Evolutionary conservation across 2,329 filamentous ascomycete genomes (phyloP), one percentile per base, ranked within the genome.

Genomic region (Madurella fahalii): DNA sequence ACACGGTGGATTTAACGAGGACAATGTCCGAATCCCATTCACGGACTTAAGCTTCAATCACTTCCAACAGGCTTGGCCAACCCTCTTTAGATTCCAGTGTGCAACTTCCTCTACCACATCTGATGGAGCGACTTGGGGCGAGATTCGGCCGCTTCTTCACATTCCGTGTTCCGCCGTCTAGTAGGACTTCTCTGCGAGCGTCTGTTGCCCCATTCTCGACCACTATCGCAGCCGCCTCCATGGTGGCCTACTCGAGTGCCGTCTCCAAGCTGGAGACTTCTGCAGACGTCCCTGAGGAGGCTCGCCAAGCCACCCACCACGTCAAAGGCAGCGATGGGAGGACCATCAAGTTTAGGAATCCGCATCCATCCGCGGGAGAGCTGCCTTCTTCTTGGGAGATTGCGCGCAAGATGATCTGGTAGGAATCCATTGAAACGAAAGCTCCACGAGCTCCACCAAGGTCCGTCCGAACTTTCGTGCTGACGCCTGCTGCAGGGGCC

Each of bases 241-340:
- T 59, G 53, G 58, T 42, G n/a, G 43, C 45, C 7, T 63, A 61
- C 40, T 62, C 66, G 5, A 68, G 69, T 12, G 53, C 60, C 46
- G 71, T 75, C 51, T 63, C 66, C 37, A 72, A 70, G 56, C 67
- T 50, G 37, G 50, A 72, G 16, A 60, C 68, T 4, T 63, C 70
- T 18, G 63, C 66, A 37, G 62, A 67, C 42, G 64, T 71, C 25
- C 73, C 76, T 8, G 70, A 75, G 2, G 73, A 76, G 31, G 76
- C 75, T 30, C 61, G 66, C n/a, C 62, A 68, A 18, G 75, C 76
- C 52, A 69, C 76, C 17, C 78, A 82, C 59, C 77, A 83, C 56
- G 64, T 80, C 47, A 68, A 74, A 54, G 63, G 68, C 41, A 69
- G 67, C 48, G 59, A 68, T 41, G 77, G 77, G 41, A 63, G 67